Evolutionary conservation across 129 eudicot genomes (phyloP).

Genomic region (Centrapalus pauciflorus): DNA sequence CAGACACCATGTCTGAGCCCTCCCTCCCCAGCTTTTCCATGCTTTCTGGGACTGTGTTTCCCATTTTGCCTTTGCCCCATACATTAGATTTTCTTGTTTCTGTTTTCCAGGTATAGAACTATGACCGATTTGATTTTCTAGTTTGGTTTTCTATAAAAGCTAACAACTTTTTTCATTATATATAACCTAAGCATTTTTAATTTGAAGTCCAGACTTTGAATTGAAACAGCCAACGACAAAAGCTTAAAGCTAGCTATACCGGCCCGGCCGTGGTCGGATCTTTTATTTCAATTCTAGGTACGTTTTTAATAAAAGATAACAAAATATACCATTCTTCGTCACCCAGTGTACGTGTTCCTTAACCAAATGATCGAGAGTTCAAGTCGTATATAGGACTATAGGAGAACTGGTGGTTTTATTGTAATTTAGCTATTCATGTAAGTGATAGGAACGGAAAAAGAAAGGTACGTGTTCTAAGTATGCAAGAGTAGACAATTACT

Average conservation of each 20-base stretch:
- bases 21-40: slow-evolving; percentile 41
- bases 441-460: no score
- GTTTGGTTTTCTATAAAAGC: slow-evolving; percentile 8
- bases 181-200: background rate
- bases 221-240: background rate
- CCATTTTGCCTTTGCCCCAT: slow-evolving; percentile 40
- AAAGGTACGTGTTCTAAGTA: no score
- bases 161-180: background rate
- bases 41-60: slow-evolving; percentile 58
- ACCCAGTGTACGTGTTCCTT: no score
- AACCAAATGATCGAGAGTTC: no score
- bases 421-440: no score
- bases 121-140: slow-evolving; percentile 14
- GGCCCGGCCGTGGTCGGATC: no score
- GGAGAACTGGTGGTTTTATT: no score
- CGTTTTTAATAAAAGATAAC: background rate
- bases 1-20: slow-evolving; percentile 23
- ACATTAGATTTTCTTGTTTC: slow-evolving; percentile 20
- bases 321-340: no score
- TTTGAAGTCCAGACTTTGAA: no score
- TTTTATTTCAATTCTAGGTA: no score
- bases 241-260: background rate
- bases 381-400: no score
- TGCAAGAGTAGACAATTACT: no score
- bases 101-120: slow-evolving; percentile 15